Base-by-base conservation (phyloP, 305 asterid species). In the Petunia hybrid region DNA sequence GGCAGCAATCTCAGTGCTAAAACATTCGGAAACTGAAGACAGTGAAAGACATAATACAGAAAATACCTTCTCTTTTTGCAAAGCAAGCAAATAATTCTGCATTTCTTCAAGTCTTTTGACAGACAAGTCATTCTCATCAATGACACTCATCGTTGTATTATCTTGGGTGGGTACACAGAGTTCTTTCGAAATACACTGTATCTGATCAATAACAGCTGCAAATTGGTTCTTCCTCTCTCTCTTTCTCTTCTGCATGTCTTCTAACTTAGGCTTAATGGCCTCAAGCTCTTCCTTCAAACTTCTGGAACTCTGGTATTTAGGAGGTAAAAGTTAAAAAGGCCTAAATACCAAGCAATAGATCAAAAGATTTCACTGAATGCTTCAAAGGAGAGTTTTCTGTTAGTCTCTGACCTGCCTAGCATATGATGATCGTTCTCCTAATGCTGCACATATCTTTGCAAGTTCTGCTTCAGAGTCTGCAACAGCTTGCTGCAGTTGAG, bases 381-480 rank as follows among this genome's bases (percentile, higher is more conserved):
- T 46, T 65, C 40, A 60, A 36, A 36, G 14, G 41, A 14, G 48
- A 14, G 48, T 2, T 46, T 59, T 51, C 40, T 2, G 46, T 45
- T 64, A 31, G 40, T 55, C 78, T 53, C 80, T 75, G 7, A 94
- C 99, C 97, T 92, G 89, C 80, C 83, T 84, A 51, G 83, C 57
- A 80, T 82, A 91, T 80, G 84, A 65, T 41, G 89, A 90, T 61
- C 83, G 82, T 9, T 92, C 98, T 78, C 98, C 97, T 85, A 94
- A 82, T 43, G 94, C 89, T 43, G 98, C 88, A 56, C 87, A 89
- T 7, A 89, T 87, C 62, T 83, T 86, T 76, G 93, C 97, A 55
- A 95, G 88, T 84, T 91, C 91, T 73, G 94, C 94, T 85, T 92
- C 98, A 79, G 98, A 87, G 78, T 91, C 92, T 42, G 93, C 93